A percentile compares a stretch with the other conserved stretches of the same genome.
These are phyloP conservation scores for Paspalum notatum DNA, from an alignment of 176 grass and related monocot species.

Conservation along the genomic window DNA sequence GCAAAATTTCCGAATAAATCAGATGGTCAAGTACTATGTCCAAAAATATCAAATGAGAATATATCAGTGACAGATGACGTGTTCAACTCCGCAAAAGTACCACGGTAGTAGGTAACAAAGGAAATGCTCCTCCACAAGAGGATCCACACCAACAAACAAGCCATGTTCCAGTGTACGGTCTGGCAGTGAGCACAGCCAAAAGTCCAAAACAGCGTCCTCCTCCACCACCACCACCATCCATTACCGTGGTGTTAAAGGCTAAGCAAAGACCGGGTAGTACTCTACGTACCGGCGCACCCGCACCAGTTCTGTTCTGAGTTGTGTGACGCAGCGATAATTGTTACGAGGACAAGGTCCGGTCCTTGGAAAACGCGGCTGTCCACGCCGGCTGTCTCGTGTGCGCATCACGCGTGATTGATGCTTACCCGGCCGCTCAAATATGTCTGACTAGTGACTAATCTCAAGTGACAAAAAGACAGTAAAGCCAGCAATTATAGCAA, in stretches of 20 bases:
- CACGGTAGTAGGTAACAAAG: neutral
- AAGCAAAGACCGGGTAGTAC: constrained; percentile 28
- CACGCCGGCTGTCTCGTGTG: constrained; percentile 9
- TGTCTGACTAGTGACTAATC: too few relatives aligned
- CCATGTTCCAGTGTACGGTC: neutral
- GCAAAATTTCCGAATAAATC: too few relatives aligned
- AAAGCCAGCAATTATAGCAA: too few relatives aligned
- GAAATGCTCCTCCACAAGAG: fast-evolving
- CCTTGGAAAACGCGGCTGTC: constrained; percentile 4
- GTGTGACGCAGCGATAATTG: neutral
- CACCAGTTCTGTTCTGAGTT: neutral
- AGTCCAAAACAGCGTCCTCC: neutral
- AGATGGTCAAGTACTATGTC: too few relatives aligned
- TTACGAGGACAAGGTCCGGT: neutral
- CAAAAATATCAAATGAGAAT: too few relatives aligned
- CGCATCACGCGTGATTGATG: neutral
- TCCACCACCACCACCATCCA: neutral
- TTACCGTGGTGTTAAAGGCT: constrained; percentile 56
- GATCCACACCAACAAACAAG: neutral
- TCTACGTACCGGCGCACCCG: neutral
- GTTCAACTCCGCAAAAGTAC: too few relatives aligned
- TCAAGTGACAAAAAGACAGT: too few relatives aligned
- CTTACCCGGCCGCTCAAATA: neutral
- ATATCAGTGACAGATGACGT: too few relatives aligned
- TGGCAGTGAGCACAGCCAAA: constrained; percentile 1